phyloP scores from a whole-genome alignment of 148 eudicot genomes.

The Amaranthus hypochondriacus region DNA sequence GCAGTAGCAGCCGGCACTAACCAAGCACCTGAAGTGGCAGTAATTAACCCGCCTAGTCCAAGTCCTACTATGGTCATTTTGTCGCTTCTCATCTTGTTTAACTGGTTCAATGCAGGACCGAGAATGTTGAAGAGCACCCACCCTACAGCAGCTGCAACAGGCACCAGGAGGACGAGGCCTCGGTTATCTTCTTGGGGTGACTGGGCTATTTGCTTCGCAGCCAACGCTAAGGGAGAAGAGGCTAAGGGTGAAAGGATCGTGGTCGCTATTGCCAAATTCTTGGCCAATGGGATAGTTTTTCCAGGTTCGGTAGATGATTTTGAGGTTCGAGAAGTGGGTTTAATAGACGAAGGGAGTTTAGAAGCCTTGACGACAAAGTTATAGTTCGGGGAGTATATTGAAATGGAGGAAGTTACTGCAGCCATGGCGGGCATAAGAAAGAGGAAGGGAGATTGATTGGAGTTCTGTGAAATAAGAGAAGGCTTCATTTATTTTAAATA shows the following conservation, averaged over 20 bases:
- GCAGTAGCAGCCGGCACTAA: slow-evolving; percentile 22
- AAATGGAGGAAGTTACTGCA: slow-evolving; percentile 17
- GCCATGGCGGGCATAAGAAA: slow-evolving; percentile 2
- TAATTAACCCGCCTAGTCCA: slow-evolving; percentile 49
- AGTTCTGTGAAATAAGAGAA: not conserved
- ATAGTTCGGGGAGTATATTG: slow-evolving; percentile 14
- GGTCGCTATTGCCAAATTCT: slow-evolving; percentile 36
- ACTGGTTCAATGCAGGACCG: slow-evolving; percentile 72
- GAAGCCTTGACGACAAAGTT: slow-evolving; percentile 3
- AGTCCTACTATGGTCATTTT: slow-evolving; percentile 51
- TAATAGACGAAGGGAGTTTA: slow-evolving; percentile 1
- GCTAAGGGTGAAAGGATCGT: slow-evolving; percentile 43
- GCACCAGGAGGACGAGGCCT: slow-evolving; percentile 54
- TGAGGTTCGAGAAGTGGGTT: slow-evolving; percentile 1
- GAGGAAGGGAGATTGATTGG: not conserved
- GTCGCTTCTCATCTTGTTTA: slow-evolving; percentile 54
- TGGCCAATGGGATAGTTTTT: slow-evolving; percentile 14
- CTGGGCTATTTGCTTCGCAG: slow-evolving; percentile 65
- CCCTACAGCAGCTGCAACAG: slow-evolving; percentile 59
- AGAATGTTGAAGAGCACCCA: slow-evolving; percentile 78
- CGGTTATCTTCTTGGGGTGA: slow-evolving; percentile 69
- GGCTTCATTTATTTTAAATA: not conserved
- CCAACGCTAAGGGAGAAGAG: slow-evolving; percentile 54
- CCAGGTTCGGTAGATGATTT: slow-evolving; percentile 5
- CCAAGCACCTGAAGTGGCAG: slow-evolving; percentile 18